These are phyloP conservation scores for Chondrostereum purpureum DNA, from an alignment of 1,284 basidiomycete genomes.

Conservation along the genomic window DNA sequence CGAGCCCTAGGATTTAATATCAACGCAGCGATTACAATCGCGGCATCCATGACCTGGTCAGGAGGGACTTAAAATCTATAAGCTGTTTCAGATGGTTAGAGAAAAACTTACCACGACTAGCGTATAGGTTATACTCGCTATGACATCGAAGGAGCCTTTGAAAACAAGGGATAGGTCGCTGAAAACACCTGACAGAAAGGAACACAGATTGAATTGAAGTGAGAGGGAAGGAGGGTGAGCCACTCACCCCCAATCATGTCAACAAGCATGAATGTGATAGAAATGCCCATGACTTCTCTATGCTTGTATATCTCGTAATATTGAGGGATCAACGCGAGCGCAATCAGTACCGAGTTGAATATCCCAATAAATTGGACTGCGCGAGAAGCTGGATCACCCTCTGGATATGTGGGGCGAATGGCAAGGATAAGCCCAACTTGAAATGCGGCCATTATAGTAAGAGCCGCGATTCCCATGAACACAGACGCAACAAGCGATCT, in stretches of 20 bases:
- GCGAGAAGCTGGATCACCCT: conserved; percentile 35
- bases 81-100: background rate
- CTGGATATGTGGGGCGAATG: conserved; percentile 23
- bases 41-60: conserved; percentile 47
- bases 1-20: conserved; percentile 54
- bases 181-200: conserved; percentile 46
- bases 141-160: conserved; percentile 56
- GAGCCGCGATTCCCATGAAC: conserved; percentile 27
- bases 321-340: conserved; percentile 56
- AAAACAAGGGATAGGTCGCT: conserved; percentile 66
- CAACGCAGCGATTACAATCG: conserved; percentile 50
- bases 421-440: conserved; percentile 59
- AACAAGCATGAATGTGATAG: conserved; percentile 61
- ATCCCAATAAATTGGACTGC: conserved; percentile 62
- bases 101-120: conserved; percentile 42
- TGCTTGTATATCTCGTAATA: conserved; percentile 67
- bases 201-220: background rate
- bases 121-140: conserved; percentile 60
- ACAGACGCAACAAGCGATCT: conserved; percentile 26
- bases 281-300: conserved; percentile 70
- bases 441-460: conserved; percentile 45
- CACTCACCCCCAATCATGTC: conserved; percentile 57
- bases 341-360: conserved; percentile 53
- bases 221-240: background rate
- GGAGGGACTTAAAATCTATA: no score